phyloP scores from a whole-genome alignment of 129 eudicot genomes.

The Flaveria ramosissima region DNA sequence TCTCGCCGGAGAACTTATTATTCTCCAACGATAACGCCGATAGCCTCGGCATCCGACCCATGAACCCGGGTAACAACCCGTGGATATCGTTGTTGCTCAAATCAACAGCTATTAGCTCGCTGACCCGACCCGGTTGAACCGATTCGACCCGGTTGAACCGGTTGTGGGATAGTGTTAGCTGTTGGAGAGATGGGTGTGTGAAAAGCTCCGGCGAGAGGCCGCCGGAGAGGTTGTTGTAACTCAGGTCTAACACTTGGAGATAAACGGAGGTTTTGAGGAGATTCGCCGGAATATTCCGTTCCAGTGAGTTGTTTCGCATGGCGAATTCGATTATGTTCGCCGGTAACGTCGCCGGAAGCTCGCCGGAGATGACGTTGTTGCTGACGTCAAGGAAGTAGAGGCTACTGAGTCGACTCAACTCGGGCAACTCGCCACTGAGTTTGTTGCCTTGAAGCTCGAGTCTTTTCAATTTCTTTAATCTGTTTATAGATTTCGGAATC shows the following conservation, averaged over 20 bases:
- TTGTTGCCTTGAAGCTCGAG: slow-evolving; percentile 72
- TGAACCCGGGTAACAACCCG: slow-evolving; percentile 75
- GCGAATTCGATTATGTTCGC: slow-evolving; percentile 47
- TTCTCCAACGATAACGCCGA: slow-evolving; percentile 70
- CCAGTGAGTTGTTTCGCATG: slow-evolving; percentile 56
- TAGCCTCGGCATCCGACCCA: slow-evolving; percentile 74
- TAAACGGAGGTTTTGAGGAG: slow-evolving; percentile 16
- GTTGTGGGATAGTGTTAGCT: slow-evolving; percentile 63
- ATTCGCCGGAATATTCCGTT: slow-evolving; percentile 51
- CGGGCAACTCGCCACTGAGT: slow-evolving; percentile 67
- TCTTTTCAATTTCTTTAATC: slow-evolving; percentile 51
- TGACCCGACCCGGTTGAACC: slow-evolving; percentile 39
- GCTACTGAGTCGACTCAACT: slow-evolving; percentile 51
- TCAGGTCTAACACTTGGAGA: slow-evolving; percentile 83
- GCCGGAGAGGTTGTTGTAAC: slow-evolving; percentile 69
- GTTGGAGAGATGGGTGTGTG: slow-evolving; percentile 72
- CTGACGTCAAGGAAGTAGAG: slow-evolving; percentile 62
- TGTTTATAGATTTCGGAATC: slow-evolving; percentile 50
- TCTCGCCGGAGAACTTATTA: slow-evolving; percentile 70
- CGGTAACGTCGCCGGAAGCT: slow-evolving; percentile 48
- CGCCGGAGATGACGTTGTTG: slow-evolving; percentile 63
- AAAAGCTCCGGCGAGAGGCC: slow-evolving; percentile 63
- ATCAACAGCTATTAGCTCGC: slow-evolving; percentile 74
- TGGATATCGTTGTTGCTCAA: slow-evolving; percentile 61
- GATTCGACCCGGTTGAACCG: slow-evolving; percentile 43